Conservation (phyloP, 441 rosid species). For the Gossypium laxum region DNA sequence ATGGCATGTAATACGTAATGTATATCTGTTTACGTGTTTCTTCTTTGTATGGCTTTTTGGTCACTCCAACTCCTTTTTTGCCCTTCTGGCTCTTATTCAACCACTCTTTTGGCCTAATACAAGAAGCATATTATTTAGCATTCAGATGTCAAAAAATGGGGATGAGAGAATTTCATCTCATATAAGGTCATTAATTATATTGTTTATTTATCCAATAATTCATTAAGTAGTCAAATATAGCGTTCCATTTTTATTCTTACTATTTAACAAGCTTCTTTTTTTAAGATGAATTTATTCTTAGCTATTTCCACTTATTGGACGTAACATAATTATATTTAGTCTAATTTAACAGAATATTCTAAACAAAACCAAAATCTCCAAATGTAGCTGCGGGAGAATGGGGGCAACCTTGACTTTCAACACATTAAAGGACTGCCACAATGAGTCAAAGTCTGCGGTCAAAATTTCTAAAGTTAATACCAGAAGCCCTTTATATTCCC, state of each 20-base stretch:
- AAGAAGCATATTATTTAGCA: too few relatives aligned
- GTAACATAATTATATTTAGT: not conserved
- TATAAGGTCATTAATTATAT: too few relatives aligned
- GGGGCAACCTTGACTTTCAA: constrained; percentile 3
- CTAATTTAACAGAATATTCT: not conserved
- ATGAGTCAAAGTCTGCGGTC: constrained; percentile 9
- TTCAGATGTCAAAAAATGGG: too few relatives aligned
- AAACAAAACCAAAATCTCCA: not conserved
- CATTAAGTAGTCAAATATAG: not conserved
- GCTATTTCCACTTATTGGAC: not conserved
- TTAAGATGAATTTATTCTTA: not conserved
- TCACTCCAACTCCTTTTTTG: not conserved
- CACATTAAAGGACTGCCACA: not conserved
- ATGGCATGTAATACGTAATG: not conserved
- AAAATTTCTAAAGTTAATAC: not conserved
- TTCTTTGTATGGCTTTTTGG: not conserved
- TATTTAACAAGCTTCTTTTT: not conserved
- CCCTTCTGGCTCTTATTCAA: not conserved
- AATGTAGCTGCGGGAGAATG: not conserved
- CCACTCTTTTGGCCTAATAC: too few relatives aligned
- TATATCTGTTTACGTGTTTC: not conserved
- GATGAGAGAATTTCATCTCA: too few relatives aligned
- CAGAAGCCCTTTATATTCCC: not conserved
- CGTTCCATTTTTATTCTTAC: not conserved
- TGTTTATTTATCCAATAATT: too few relatives aligned